phyloP scores from a whole-genome alignment of 1,284 basidiomycete species.

The Rhodotorula glutinis region DNA sequence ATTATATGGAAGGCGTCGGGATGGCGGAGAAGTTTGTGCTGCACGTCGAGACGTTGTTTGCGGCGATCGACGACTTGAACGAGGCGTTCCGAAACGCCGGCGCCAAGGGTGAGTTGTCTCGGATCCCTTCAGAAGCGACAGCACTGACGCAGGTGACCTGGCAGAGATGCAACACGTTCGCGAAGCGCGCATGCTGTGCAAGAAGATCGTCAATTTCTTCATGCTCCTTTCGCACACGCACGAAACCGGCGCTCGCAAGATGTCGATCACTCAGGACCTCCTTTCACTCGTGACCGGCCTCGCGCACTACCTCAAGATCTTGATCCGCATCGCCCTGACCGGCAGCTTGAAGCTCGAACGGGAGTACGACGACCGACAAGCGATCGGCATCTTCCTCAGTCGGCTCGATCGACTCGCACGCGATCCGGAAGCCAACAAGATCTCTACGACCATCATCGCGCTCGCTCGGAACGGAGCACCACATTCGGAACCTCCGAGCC shows the following conservation, averaged over 20 bases:
- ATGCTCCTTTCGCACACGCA: slow-evolving; percentile 95
- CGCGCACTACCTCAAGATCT: slow-evolving; percentile 98
- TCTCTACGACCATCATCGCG: slow-evolving; percentile 24
- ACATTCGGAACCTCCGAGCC: slow-evolving; percentile 19
- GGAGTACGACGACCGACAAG: slow-evolving; percentile 74
- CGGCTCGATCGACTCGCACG: slow-evolving; percentile 86
- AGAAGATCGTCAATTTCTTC: slow-evolving; percentile 98
- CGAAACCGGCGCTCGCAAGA: slow-evolving; percentile 79
- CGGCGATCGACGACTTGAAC: slow-evolving; percentile 94
- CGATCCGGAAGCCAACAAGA: slow-evolving; percentile 54
- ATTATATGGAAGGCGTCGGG: slow-evolving; percentile 92
- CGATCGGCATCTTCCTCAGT: slow-evolving; percentile 85
- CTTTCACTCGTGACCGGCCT: slow-evolving; percentile 97
- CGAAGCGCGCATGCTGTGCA: slow-evolving; percentile 96
- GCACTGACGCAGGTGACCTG: background rate
- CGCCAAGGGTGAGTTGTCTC: slow-evolving; percentile 73
- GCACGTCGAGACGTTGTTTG: slow-evolving; percentile 96
- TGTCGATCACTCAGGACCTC: slow-evolving; percentile 96
- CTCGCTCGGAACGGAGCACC: slow-evolving; percentile 7
- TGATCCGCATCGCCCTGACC: slow-evolving; percentile 95
- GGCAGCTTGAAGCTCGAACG: slow-evolving; percentile 92
- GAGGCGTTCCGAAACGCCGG: slow-evolving; percentile 76
- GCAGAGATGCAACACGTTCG: slow-evolving; percentile 95
- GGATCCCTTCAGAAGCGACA: background rate
- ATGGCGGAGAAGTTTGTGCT: slow-evolving; percentile 99